phyloP scores from a whole-genome alignment of 2,329 filamentous ascomycete genomes.

The Clonostachys rosea region DNA sequence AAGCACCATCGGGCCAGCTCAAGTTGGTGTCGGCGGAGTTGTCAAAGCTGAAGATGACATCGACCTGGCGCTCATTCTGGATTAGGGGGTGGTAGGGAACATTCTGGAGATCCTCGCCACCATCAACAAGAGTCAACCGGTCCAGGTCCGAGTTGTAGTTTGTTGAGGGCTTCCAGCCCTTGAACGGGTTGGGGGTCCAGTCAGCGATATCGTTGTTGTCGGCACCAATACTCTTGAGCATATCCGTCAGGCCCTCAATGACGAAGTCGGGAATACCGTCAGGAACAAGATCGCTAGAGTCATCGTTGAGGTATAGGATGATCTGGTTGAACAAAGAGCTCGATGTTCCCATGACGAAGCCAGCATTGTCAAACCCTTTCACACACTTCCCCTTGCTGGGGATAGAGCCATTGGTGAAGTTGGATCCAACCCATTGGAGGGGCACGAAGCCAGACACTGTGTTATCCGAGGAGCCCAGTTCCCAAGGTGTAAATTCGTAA shows the following conservation, averaged over 20 bases:
- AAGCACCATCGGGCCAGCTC: conserved; percentile 57
- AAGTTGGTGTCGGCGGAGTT: conserved; percentile 55
- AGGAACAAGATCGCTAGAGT: conserved; percentile 37
- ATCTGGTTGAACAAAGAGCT: conserved; percentile 73
- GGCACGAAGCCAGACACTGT: conserved; percentile 56
- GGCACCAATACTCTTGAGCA: conserved; percentile 52
- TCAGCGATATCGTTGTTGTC: conserved; percentile 72
- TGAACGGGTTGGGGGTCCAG: conserved; percentile 57
- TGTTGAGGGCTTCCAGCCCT: conserved; percentile 42
- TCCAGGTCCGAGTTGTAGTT: conserved; percentile 35
- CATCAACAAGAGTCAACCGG: conserved; percentile 71
- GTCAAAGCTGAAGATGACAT: conserved; percentile 62
- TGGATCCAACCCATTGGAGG: conserved; percentile 55
- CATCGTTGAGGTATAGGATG: conserved; percentile 62
- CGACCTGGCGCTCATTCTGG: conserved; percentile 43
- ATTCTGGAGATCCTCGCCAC: conserved; percentile 76
- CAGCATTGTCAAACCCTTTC: conserved; percentile 71
- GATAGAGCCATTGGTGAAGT: conserved; percentile 45
- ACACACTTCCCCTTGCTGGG: conserved; percentile 39
- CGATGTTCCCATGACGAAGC: conserved; percentile 78
- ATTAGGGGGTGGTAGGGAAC: conserved; percentile 67
- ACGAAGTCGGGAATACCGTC: conserved; percentile 40
- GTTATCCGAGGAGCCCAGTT: conserved; percentile 60
- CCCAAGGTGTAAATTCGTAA: conserved; percentile 63
- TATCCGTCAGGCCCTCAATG: conserved; percentile 35